Evolutionary conservation across 1,139 yeast species (phyloP), one percentile per base, ranked within the genome.

Genomic region (Diutina mesorugosa): DNA sequence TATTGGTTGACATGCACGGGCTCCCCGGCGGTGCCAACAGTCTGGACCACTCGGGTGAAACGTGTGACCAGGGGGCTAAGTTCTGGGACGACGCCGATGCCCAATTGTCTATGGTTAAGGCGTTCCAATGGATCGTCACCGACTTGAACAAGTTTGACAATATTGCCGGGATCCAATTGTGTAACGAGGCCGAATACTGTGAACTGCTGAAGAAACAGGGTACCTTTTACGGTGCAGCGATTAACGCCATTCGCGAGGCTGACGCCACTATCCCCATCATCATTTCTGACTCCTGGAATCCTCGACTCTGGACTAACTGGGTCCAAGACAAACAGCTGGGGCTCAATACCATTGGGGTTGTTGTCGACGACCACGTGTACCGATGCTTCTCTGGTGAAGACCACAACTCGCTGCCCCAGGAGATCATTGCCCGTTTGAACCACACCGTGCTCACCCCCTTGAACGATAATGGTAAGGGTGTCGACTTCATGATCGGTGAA

Each of bases 241-340:
- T 84, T 48, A 73, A 76, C 51, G 77, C 78, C 57, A 84, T 91
- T 54, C 76, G 95, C 51, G 68, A 71, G 30, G 72, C 74, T 10
- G 87, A 89, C 64, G 57, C 67, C 0, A 71, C 71, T 4, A 69
- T 90, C 35, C 97, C 97, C 0, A 74, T 93, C 8, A 72, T 87
- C 18, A 87, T 93, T 55, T 88, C 97, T 1, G 98, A 93, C 67
- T 96, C 96, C 3, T 93, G 98, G 98, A 85, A 90, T 84, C 79
- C 95, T 4, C 80, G 80, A 59, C 88, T 81, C 65, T 89, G 93
- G 90, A 84, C 79, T 21, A 74, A 83, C 57, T 88, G 89, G 85
- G 70, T 89, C 6, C 76, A 75, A 59, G 67, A 70, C 7, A 65
- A 68, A 18, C 61, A 61, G 53, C n/a, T 6, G n/a, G 47, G 48